Percentiles rank a stretch among this genome's conserved stretches.
Conservation (phyloP, 148 eudicot species). For the Silene conica region DNA sequence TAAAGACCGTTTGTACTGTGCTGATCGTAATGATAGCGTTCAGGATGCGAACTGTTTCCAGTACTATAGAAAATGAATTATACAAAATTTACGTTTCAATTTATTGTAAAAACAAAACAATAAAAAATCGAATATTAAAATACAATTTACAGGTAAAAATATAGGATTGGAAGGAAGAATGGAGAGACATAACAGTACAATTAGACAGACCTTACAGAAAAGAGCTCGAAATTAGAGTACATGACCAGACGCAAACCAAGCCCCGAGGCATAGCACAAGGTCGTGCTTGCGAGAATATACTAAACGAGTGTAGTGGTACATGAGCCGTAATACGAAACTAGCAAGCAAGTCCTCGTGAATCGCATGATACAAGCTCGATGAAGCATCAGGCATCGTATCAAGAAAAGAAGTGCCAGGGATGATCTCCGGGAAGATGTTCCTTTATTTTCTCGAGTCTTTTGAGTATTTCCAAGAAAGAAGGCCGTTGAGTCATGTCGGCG, state of each 20-base stretch:
- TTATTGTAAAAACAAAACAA: too few relatives aligned
- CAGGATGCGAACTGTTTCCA: background rate
- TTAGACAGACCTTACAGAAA: background rate
- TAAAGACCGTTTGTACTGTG: too few relatives aligned
- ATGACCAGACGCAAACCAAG: conserved; percentile 1
- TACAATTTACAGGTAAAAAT: background rate
- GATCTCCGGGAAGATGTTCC: conserved; percentile 52
- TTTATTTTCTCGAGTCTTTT: conserved; percentile 79
- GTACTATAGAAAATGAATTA: background rate
- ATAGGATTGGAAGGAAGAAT: background rate
- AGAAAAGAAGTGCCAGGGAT: conserved; percentile 77
- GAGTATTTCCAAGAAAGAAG: conserved; percentile 82
- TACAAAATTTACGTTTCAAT: background rate
- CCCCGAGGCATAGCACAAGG: background rate
- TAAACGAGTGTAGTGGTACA: background rate
- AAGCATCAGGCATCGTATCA: conserved; percentile 28
- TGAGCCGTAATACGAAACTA: background rate
- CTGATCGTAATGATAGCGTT: too few relatives aligned
- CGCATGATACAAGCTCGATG: background rate
- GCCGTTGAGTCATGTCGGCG: conserved; percentile 71
- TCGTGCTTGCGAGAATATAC: conserved; percentile 10
- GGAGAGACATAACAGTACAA: conserved; percentile 3
- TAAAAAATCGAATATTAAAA: too few relatives aligned
- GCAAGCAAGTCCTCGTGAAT: background rate
- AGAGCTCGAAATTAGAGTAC: conserved; percentile 6